Evolutionary conservation across 495 filamentous ascomycete species (phyloP).

Genomic region (Penicillium salamii): DNA sequence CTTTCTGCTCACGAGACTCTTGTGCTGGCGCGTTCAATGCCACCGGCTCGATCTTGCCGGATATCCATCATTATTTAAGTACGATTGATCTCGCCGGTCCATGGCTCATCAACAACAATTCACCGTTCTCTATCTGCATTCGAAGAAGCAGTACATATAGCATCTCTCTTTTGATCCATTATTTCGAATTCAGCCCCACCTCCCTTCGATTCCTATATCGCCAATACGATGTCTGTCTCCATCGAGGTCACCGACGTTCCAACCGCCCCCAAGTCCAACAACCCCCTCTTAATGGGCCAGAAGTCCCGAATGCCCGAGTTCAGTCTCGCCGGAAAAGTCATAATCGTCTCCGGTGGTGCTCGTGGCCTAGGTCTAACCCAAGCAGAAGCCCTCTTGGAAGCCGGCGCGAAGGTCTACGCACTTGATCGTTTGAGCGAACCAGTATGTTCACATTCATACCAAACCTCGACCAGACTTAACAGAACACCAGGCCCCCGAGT

Average conservation of each 20-base stretch:
- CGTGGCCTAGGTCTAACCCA: constrained; percentile 78
- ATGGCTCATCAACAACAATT: neutral
- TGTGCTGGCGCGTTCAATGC: neutral
- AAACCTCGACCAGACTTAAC: neutral
- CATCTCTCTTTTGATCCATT: neutral
- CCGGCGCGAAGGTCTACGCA: constrained; percentile 63
- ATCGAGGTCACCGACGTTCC: constrained; percentile 35
- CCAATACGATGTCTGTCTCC: constrained; percentile 37
- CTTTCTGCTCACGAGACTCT: constrained; percentile 10
- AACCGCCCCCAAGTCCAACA: constrained; percentile 21
- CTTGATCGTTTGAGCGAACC: constrained; percentile 47
- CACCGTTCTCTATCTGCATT: neutral
- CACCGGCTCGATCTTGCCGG: neutral
- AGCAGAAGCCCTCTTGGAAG: constrained; percentile 75
- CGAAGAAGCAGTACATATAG: neutral
- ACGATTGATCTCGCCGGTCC: neutral
- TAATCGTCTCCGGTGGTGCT: constrained; percentile 75
- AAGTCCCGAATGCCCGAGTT: constrained; percentile 68
- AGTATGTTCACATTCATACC: constrained; percentile 20
- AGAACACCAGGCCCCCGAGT: constrained; percentile 48
- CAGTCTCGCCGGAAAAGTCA: constrained; percentile 70
- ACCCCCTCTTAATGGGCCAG: constrained; percentile 33
- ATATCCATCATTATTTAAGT: constrained; percentile 5
- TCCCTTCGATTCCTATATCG: neutral
- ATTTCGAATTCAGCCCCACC: neutral